phyloP scores from a whole-genome alignment of 495 filamentous ascomycete genomes.

The Penicillium angulare region DNA sequence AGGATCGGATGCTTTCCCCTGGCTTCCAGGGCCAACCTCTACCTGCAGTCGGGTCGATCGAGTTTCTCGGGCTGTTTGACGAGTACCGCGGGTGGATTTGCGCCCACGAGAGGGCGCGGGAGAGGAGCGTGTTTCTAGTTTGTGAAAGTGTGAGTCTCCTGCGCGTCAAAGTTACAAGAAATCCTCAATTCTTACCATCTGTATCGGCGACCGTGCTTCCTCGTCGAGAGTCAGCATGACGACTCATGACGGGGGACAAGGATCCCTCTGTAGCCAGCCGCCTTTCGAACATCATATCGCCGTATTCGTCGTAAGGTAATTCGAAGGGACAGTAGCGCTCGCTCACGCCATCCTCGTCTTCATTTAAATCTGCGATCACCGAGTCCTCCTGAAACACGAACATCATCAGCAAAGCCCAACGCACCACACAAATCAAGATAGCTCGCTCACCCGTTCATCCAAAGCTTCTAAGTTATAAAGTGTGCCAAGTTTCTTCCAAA shows the following conservation, averaged over 20 bases:
- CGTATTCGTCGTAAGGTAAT: slow-evolving; percentile 76
- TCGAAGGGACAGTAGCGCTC: slow-evolving; percentile 66
- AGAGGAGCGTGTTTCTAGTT: slow-evolving; percentile 48
- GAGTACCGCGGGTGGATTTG: slow-evolving; percentile 38
- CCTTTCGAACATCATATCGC: slow-evolving; percentile 68
- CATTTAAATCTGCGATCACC: slow-evolving; percentile 54
- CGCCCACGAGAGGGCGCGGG: slow-evolving; percentile 47
- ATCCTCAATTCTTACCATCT: slow-evolving; percentile 42
- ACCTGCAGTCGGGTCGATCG: slow-evolving; percentile 44
- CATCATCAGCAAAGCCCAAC: slow-evolving; percentile 5
- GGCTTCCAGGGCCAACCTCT: slow-evolving; percentile 31
- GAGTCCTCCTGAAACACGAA: slow-evolving; percentile 44
- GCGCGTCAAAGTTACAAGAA: background rate
- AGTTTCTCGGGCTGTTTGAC: slow-evolving; percentile 38
- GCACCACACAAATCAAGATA: background rate
- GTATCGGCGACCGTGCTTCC: slow-evolving; percentile 51
- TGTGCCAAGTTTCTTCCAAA: slow-evolving; percentile 82
- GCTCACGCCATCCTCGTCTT: slow-evolving; percentile 55
- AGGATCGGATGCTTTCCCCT: slow-evolving; percentile 34
- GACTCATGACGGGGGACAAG: slow-evolving; percentile 55
- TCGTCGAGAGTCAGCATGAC: slow-evolving; percentile 39
- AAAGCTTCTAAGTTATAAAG: slow-evolving; percentile 87
- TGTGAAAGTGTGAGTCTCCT: background rate
- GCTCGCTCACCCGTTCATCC: slow-evolving; percentile 69
- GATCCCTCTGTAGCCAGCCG: slow-evolving; percentile 59